Evolutionary conservation across 768 basidiomycete species (phyloP).

Genomic region (Podaxis carcinomalis): DNA sequence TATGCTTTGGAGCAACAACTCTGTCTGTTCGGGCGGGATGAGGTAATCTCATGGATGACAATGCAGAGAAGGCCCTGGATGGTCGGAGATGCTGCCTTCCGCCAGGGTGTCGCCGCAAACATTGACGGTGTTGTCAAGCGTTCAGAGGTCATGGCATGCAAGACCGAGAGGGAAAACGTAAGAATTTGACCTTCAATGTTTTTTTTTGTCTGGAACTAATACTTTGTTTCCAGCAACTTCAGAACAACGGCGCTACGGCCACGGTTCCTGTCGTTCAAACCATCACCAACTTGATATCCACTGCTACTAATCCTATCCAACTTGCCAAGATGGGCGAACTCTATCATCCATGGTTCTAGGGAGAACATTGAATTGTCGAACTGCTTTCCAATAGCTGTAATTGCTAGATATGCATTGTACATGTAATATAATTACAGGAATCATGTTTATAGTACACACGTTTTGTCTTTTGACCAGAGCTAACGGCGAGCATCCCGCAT

Average conservation of each 20-base stretch:
- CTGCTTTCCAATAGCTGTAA: constrained; percentile 10
- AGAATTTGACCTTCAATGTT: constrained; percentile 7
- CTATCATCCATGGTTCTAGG: constrained; percentile 83
- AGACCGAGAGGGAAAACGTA: constrained; percentile 81
- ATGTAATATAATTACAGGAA: neutral
- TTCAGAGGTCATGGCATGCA: constrained; percentile 82
- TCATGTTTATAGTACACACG: neutral
- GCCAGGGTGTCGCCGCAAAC: constrained; percentile 47
- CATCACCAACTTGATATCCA: constrained; percentile 76
- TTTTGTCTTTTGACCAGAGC: neutral
- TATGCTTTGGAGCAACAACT: constrained; percentile 92
- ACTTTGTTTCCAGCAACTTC: constrained; percentile 26
- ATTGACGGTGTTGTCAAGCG: constrained; percentile 72
- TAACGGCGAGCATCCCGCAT: neutral
- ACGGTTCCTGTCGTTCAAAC: constrained; percentile 70
- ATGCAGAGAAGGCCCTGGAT: constrained; percentile 53
- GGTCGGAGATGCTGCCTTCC: constrained; percentile 51
- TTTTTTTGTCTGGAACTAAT: neutral
- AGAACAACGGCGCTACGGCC: constrained; percentile 26
- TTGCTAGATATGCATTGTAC: constrained; percentile 12
- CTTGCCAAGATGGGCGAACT: constrained; percentile 83
- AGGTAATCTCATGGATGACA: constrained; percentile 77
- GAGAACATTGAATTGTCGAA: constrained; percentile 8
- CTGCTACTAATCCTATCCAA: constrained; percentile 81
- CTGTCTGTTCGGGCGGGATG: constrained; percentile 88